Conservation (phyloP, 768 basidiomycete genomes). For the Omphalotus guepiniiformis region DNA sequence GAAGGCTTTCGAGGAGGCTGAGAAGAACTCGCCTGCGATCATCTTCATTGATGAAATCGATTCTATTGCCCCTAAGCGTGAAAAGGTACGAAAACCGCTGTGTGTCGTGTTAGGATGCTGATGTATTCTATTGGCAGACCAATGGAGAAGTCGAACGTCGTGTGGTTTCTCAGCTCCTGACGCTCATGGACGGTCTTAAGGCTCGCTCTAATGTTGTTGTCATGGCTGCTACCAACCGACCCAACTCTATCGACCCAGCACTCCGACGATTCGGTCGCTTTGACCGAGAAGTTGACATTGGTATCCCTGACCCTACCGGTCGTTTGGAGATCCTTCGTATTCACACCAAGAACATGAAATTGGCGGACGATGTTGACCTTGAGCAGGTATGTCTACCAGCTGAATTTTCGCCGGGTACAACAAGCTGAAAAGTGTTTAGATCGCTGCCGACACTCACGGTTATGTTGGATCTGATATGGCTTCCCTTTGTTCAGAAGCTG, state of each 20-base stretch:
- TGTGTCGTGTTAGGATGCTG: neutral
- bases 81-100: constrained; percentile 63
- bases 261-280: constrained; percentile 98
- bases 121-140: constrained; percentile 48
- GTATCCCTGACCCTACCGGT: constrained; percentile 98
- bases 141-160: constrained; percentile 99
- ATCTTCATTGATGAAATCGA: constrained; percentile 99
- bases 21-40: constrained; percentile 99
- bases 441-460: constrained; percentile 98
- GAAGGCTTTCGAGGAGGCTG: constrained; percentile 99
- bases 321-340: constrained; percentile 98
- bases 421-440: no score
- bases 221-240: constrained; percentile 98
- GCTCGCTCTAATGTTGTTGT: constrained; percentile 99
- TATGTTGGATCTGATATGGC: constrained; percentile 99
- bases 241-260: constrained; percentile 99
- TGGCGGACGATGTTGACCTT: constrained; percentile 93
- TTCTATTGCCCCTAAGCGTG: constrained; percentile 99
- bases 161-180: constrained; percentile 96
- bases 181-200: constrained; percentile 98
- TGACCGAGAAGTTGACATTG: constrained; percentile 99
- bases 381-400: constrained; percentile 73
- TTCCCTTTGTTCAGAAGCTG: constrained; percentile 96
- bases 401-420: no score
- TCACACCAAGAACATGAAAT: constrained; percentile 99